Base-by-base conservation (phyloP, 108 stramenopile genomes). In the Schizochytrium sp. region DNA sequence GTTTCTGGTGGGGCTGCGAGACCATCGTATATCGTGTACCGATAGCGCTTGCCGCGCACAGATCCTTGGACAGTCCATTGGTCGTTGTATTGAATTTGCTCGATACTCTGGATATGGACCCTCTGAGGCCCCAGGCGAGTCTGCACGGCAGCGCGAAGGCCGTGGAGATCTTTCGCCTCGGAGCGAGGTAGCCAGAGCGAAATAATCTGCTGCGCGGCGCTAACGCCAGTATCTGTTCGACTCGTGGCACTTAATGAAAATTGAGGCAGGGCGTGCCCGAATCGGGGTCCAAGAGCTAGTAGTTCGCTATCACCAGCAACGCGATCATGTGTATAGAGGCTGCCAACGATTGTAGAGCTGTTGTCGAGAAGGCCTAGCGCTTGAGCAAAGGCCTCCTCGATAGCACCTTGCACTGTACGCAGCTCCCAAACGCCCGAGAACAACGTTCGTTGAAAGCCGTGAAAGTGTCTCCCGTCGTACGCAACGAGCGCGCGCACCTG, bases 161-260 rank as follows among this genome's bases (percentile, higher is more conserved):
- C n/a, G 90, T 96, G 96, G 71, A 96, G 96, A n/a, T 97, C 87
- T 41, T 69, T 2, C 41, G 63, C 63, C 10, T 69, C 21, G 25
- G 25, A 12, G 10, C 34, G 63, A 28, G 41, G 63, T 69, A 69
- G 6, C 41, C 91, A 89, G n/a, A 99, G 83, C 8, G 96, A 95
- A 10, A 99, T 92, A 3, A 98, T 96, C 93, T 99, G 98, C 29
- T 97, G 96, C 23, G 95, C 92, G 8, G 99, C 96, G 91, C 94
- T 95, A 4, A 99, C 98, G 12, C 99, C 99, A 72, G 90, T 89
- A 91, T 99, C 99, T 21, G 99, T 99, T 29, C 99, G 92, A 47
- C 99, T 69, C 34, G 63, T 69, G 6, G 41, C 41, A 23, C 63
- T 69, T 10, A 69, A 18, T 18, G 63, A 69, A 18, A 69, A 69